Evolutionary conservation across 768 basidiomycete genomes (phyloP), one percentile per base, ranked within the genome.

Genomic region (Roridomyces roridus): DNA sequence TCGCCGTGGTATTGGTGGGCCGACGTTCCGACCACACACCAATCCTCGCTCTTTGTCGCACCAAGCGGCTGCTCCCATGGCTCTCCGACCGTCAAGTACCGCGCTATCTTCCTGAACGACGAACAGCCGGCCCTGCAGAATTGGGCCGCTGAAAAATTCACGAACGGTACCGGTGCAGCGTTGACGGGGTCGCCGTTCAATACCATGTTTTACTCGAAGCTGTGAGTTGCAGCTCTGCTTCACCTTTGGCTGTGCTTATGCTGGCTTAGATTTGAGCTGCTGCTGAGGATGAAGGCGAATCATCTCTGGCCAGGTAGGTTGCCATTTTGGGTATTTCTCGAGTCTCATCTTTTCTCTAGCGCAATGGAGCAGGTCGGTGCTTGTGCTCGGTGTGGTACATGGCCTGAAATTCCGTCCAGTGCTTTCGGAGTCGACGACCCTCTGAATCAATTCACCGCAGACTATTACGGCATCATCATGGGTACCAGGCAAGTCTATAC

Each of bases 1-100:
- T 86, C 85, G 18, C 86, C 86, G n/a, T 87, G 86, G 85, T 85
- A 81, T 57, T 87, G 83, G 83, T 91, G 88, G 88, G 86, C 88
- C n/a, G 88, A 91, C 67, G 88, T 88, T n/a, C 86, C 86, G 8
- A 76, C 80, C 1, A 80, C 79, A 15, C 72, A 75, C 28, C 79
- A 85, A 31, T 67, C 74, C 11, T 68, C 81, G 31, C 57, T 90
- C 23, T 84, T 80, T 59, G 79, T 84, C 12, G 60, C 77, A 2
- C 58, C 74, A 23, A 64, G 63, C 29, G 80, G 80, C 17, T 82
- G 80, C 66, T 71, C 78, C 6, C 87, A 89, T 70, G 88, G 85
- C 37, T 65, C 77, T 15, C 88, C 89, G 3, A 84, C 83, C 8
- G 86, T 91, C 53, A 84, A 88, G 65, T 89, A 86, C 63, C 81